These are phyloP conservation scores for Protomyces arabidopsidicola DNA, from an alignment of 1,139 yeast species.

Conservation along the genomic window DNA sequence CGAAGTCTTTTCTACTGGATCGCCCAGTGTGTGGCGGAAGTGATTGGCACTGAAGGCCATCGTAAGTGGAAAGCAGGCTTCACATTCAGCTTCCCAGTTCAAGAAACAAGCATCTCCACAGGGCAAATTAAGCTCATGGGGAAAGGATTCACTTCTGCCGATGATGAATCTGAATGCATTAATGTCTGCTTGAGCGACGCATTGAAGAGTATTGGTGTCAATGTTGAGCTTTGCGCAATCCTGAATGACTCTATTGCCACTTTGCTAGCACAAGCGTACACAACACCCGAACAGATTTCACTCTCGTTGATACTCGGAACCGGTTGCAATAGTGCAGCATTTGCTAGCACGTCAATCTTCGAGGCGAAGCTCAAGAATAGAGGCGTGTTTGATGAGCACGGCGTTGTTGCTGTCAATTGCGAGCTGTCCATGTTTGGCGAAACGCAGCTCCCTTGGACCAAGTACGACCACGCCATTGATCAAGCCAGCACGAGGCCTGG, in stretches of 20 bases:
- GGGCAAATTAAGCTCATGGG: conserved; percentile 86
- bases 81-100: conserved; percentile 77
- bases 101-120: conserved; percentile 57
- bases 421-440: conserved; percentile 40
- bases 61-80: conserved; percentile 54
- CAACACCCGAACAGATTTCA: conserved; percentile 53
- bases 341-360: neutral
- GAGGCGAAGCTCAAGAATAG: neutral
- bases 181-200: conserved; percentile 59
- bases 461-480: conserved; percentile 67
- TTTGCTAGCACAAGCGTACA: conserved; percentile 69
- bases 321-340: conserved; percentile 62
- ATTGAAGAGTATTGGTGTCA: conserved; percentile 44
- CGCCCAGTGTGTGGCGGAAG: conserved; percentile 53
- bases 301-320: conserved; percentile 87
- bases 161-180: conserved; percentile 64
- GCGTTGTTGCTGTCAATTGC: conserved; percentile 37
- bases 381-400: neutral
- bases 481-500: conserved; percentile 65
- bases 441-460: conserved; percentile 57
- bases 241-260: conserved; percentile 91
- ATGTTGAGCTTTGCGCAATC: conserved; percentile 66
- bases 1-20: conserved; percentile 48
- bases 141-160: conserved; percentile 74
- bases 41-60: conserved; percentile 55